phyloP scores from a whole-genome alignment of 1,284 basidiomycete species.

The Cryptococcus sp. region DNA sequence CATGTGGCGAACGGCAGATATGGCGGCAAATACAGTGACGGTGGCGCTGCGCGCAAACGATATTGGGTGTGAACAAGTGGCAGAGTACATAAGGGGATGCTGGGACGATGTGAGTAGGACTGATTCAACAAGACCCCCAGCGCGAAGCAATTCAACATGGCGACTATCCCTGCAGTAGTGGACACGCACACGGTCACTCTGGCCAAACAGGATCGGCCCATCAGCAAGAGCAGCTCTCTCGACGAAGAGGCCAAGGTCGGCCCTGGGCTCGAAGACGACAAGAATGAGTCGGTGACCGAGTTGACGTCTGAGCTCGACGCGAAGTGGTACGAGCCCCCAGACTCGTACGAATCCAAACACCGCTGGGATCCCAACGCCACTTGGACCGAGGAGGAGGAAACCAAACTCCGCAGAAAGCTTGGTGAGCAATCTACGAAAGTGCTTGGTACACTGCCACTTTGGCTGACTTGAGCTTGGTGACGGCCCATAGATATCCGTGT shows the following conservation, averaged over 20 bases:
- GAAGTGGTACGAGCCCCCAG: conserved; percentile 37
- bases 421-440: conserved; percentile 15
- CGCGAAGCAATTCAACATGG: too few species aligned
- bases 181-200: conserved; percentile 3
- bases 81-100: too few species aligned
- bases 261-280: neutral
- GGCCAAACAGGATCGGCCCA: neutral
- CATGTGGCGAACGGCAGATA: too few species aligned
- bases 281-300: neutral
- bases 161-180: neutral
- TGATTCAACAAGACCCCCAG: too few species aligned
- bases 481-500: conserved; percentile 26
- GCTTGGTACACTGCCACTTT: neutral
- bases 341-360: conserved; percentile 45
- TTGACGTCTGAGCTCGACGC: conserved; percentile 4
- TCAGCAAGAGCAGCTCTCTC: neutral
- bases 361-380: conserved; percentile 49
- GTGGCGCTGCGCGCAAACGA: too few species aligned
- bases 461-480: neutral
- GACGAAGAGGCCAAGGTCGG: conserved; percentile 4
- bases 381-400: conserved; percentile 52
- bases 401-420: conserved; percentile 35
- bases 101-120: too few species aligned
- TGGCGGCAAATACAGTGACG: too few species aligned
- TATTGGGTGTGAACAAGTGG: too few species aligned